Conservation (phyloP, 768 basidiomycete species). For the Pisolithus orientalis region DNA sequence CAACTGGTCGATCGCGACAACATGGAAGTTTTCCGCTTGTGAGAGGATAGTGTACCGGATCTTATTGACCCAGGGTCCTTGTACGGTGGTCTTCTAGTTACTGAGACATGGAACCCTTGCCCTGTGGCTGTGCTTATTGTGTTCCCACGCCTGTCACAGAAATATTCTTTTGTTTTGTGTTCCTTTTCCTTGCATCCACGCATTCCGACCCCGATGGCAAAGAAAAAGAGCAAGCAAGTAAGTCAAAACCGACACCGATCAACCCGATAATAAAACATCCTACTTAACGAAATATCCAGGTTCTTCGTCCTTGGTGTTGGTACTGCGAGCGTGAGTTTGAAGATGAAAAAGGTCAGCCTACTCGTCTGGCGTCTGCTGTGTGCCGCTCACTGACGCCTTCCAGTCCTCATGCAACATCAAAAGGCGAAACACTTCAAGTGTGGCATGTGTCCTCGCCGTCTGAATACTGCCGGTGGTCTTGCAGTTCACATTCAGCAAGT, state of each 20-base stretch:
- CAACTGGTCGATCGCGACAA: too few relatives aligned
- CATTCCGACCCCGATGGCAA: too few relatives aligned
- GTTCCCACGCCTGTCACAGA: too few relatives aligned
- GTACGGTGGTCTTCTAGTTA: too few relatives aligned
- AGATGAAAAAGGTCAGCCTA: conserved; percentile 84
- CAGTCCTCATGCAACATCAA: conserved; percentile 98
- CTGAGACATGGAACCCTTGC: too few relatives aligned
- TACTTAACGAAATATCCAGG: conserved; percentile 32
- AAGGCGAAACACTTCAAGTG: conserved; percentile 99
- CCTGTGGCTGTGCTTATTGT: too few relatives aligned
- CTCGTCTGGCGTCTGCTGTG: background rate
- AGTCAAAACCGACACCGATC: conserved; percentile 2
- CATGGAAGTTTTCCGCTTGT: too few relatives aligned
- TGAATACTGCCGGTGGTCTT: conserved; percentile 96
- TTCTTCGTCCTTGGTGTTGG: conserved; percentile 96
- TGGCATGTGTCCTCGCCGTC: conserved; percentile 85
- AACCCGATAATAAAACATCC: background rate
- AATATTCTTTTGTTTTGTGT: too few relatives aligned
- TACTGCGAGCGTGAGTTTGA: conserved; percentile 99
- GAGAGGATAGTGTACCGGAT: too few relatives aligned
- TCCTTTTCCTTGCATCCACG: too few relatives aligned
- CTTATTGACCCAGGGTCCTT: too few relatives aligned
- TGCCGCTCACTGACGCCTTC: background rate
- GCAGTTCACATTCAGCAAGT: conserved; percentile 99
- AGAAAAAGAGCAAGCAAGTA: conserved; percentile 52